Evolutionary conservation across 148 eudicot species (phyloP), one percentile per base, ranked within the genome.

Genomic region (Silene uniflora): DNA sequence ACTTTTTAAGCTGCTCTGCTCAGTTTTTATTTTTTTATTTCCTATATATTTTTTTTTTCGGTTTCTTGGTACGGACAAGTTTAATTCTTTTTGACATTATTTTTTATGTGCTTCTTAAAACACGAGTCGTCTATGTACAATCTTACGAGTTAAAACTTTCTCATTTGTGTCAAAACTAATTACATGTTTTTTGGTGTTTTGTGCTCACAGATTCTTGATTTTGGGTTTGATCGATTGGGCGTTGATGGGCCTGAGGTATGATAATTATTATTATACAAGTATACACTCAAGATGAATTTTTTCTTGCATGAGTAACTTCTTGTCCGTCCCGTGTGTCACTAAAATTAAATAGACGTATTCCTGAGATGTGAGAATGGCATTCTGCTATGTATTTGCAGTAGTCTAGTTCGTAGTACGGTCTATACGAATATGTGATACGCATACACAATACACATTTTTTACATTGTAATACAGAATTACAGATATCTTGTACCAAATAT

Each of bases 191-290:
- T 19, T 73, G 65, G 54, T 75, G 11, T n/a, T 63, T 68, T 74
- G 66, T 27, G 23, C 66, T 80, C 79, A 56, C 83, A 92, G 98
- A 84, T 95, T 82, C 98, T 95, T 80, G 98, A 95, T 88, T 95
- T 95, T 76, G 98, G 91, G 61, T 95, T 95, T 69, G 96, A 95
- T 81, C 89, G 98, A 54, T 77, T 95, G 89, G 98, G 98, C 73
- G 97, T 93, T 35, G 87, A 87, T 83, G 86, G 84, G 61, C 80
- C 90, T 75, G 82, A 85, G 97, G 98, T 94, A 88, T 70, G 84
- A 49, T 78, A 60, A 58, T 65, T 69, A 22, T 68, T 69, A 64
- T 62, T 62, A 13, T 62, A 32, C 7, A 24, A 19, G 7, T 68
- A 4, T 49, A 27, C 25, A n/a, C 25, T 13, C 17, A 4, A 16